Evolutionary conservation across 2,329 filamentous ascomycete species (phyloP).

Genomic region (Botrytis medusae): DNA sequence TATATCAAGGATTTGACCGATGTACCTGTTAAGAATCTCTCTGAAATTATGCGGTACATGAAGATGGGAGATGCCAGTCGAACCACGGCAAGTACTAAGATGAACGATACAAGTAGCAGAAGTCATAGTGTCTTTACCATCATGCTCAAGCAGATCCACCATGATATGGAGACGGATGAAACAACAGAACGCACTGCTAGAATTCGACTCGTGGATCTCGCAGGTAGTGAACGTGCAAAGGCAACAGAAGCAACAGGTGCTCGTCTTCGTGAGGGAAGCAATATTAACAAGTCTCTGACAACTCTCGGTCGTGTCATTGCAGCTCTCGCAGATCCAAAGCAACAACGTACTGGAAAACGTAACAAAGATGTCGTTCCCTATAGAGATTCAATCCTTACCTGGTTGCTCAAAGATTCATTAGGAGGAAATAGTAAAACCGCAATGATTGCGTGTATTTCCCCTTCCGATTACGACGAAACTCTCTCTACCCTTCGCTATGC

Average conservation of each 20-base stretch:
- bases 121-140: conserved; percentile 98
- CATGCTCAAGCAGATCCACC: conserved; percentile 96
- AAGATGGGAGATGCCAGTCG: conserved; percentile 83
- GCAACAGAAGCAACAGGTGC: conserved; percentile 92
- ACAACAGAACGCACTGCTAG: conserved; percentile 92
- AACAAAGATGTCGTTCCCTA: conserved; percentile 81
- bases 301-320: conserved; percentile 95
- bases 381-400: conserved; percentile 78
- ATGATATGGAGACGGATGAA: conserved; percentile 95
- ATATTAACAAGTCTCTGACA: conserved; percentile 98
- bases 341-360: conserved; percentile 56
- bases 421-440: conserved; percentile 98
- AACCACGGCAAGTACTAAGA: conserved; percentile 91
- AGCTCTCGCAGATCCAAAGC: conserved; percentile 72
- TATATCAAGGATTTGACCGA: conserved; percentile 97
- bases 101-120: conserved; percentile 97
- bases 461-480: conserved; percentile 95
- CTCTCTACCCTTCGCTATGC: conserved; percentile 94
- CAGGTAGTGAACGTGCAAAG: conserved; percentile 92
- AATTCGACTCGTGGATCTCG: conserved; percentile 91
- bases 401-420: conserved; percentile 92
- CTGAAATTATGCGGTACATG: conserved; percentile 89
- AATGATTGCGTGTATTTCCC: conserved; percentile 97
- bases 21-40: conserved; percentile 81
- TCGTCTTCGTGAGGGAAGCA: conserved; percentile 88